Conservation (phyloP, 106 monocot genomes). For the Dendrobium chrysotoxum region DNA sequence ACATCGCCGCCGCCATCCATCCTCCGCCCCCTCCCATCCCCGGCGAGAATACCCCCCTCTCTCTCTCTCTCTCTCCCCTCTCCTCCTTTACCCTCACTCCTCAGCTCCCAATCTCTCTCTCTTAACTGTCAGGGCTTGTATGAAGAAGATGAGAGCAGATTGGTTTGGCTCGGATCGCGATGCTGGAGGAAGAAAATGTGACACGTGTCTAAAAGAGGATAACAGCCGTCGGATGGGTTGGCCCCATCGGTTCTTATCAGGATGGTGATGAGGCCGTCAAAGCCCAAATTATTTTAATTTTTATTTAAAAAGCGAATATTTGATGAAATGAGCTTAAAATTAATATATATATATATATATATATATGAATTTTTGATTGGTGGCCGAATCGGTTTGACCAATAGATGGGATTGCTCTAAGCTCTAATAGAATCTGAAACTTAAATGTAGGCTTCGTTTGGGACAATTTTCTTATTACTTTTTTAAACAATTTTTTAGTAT, state of each 20-base stretch:
- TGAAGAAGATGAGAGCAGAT: constrained; percentile 5
- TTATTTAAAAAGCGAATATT: no score
- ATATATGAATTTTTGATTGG: no score
- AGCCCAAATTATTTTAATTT: no score
- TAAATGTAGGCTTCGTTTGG: no score
- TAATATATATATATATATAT: no score
- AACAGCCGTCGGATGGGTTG: constrained; percentile 4
- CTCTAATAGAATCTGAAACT: no score
- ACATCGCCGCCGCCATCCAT: constrained; percentile 15
- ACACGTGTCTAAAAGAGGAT: neutral
- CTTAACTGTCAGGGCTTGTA: neutral
- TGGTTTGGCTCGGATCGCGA: constrained; percentile 3
- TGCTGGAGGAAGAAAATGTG: neutral
- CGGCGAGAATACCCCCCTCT: neutral
- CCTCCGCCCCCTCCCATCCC: neutral
- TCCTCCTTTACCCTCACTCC: neutral
- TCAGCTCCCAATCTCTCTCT: neutral
- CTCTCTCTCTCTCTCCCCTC: neutral
- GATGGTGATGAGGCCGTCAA: neutral
- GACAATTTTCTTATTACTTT: no score
- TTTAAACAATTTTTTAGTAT: no score
- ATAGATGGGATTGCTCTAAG: no score
- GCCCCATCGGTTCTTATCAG: constrained; percentile 2
- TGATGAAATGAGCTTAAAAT: no score
- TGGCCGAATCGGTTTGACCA: no score